Base-by-base conservation (phyloP, 2,329 filamentous ascomycete genomes). In the Didymella pomorum region DNA sequence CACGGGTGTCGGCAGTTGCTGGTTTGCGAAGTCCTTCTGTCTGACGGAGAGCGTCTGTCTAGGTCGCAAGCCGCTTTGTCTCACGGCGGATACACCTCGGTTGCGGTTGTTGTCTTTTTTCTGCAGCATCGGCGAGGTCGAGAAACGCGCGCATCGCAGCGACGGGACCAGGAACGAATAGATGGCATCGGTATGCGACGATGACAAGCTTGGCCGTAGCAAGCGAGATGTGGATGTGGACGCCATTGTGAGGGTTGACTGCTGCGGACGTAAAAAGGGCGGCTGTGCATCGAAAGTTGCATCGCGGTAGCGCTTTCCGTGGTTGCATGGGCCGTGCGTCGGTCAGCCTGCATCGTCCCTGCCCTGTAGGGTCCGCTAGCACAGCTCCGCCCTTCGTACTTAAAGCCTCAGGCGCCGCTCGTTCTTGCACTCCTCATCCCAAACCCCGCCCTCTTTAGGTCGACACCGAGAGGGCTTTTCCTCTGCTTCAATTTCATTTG, bases 81-180 rank as follows among this genome's bases (percentile, higher is more conserved):
- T 88, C 56, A 96, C 83, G 23, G 88, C 89, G 55, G 92, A 97
- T 51, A 97, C 86, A 43, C 93, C 94, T 61, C 95, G 90, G 61
- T 86, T 81, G 65, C 85, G 88, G 82, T 92, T 97, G 79, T 86
- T 87, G 80, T 97, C 93, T 72, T 87, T 86, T 61, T 81, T 83
- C 72, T 79, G 81, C 76, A 82, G 79, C 65, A 68, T 81, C 67
- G 79, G 81, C 63, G 76, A 79, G 63, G 78, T 78, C 50, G 84
- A 84, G 57, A 86, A 88, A 31, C 62, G 62, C n/a, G 64, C 50
- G 64, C 65, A 66, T 54, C 64, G 66, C 52, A 66, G 50, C 8
- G 71, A 66, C 9, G 73, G 70, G 20, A 59, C 58, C 18, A 74
- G 65, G 53, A 75, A 69, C 11, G 68, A 63, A 62, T 72, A 60